Conservation (phyloP, 441 rosid species). For the Dalechampia spathulata region DNA sequence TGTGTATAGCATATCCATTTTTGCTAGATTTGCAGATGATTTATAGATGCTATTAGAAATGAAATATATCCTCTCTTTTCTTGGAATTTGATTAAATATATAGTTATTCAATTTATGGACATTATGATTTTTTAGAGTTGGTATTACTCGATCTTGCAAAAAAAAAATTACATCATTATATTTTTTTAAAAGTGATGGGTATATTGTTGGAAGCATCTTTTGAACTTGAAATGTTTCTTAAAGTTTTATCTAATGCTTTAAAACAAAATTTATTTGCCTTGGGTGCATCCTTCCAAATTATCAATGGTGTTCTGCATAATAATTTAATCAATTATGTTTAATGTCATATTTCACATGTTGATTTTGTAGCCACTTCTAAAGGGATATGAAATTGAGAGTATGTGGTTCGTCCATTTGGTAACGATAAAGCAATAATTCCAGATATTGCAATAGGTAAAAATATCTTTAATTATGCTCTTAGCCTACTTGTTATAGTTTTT, state of each 20-base stretch:
- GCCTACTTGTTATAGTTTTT: background rate
- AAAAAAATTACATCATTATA: too few species aligned
- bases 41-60: too few species aligned
- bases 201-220: too few species aligned
- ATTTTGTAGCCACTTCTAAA: background rate
- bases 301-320: background rate
- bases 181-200: too few species aligned
- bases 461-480: background rate
- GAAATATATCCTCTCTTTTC: too few species aligned
- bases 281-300: background rate
- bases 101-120: too few species aligned
- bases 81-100: too few species aligned
- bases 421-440: background rate
- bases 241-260: background rate
- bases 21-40: too few species aligned
- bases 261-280: background rate
- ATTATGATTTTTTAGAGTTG: too few species aligned
- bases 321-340: background rate
- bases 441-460: background rate
- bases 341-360: background rate
- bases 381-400: background rate
- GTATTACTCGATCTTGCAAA: too few species aligned
- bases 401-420: background rate
- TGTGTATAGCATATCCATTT: background rate
- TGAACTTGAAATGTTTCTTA: background rate